A percentile compares a stretch with the other conserved stretches of the same genome.
phyloP scores from a whole-genome alignment of 2,329 filamentous ascomycete species.

The Fusarium sp. region DNA sequence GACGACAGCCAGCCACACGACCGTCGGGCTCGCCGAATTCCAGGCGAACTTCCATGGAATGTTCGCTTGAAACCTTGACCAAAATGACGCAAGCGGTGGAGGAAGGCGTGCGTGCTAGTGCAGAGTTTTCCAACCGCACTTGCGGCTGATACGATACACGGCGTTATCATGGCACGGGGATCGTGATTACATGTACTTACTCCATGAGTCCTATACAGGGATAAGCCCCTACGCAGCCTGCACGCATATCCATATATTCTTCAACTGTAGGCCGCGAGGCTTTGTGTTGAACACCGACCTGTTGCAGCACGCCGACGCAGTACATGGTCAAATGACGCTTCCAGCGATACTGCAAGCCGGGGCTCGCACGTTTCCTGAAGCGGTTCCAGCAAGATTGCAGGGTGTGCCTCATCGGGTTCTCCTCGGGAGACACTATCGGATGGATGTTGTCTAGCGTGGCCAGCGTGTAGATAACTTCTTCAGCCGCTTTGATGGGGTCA shows the following conservation, averaged over 20 bases:
- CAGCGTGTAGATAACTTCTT: slow-evolving; percentile 33
- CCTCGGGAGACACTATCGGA: slow-evolving; percentile 16
- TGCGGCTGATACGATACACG: too few relatives aligned
- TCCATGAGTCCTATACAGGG: slow-evolving; percentile 34
- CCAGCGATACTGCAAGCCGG: slow-evolving; percentile 28
- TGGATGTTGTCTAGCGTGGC: slow-evolving; percentile 28
- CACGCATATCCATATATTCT: slow-evolving; percentile 35
- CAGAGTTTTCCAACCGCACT: too few relatives aligned
- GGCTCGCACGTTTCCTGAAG: slow-evolving; percentile 23
- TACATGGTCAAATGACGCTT: slow-evolving; percentile 35
- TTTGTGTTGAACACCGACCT: slow-evolving; percentile 23
- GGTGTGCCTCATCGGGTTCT: slow-evolving; percentile 28
- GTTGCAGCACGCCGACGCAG: slow-evolving; percentile 27
- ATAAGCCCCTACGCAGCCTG: slow-evolving; percentile 30
- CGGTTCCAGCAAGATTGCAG: slow-evolving; percentile 33
- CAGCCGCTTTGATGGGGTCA: slow-evolving; percentile 32
- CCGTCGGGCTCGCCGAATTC: too few relatives aligned
- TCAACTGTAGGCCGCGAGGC: slow-evolving; percentile 10
- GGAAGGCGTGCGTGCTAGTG: too few relatives aligned
- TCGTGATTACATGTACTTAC: slow-evolving; percentile 11
- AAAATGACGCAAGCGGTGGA: too few relatives aligned
- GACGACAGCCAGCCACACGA: too few relatives aligned
- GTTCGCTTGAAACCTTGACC: too few relatives aligned
- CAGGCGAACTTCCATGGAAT: too few relatives aligned
- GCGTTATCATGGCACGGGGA: too few relatives aligned